Conservation (phyloP, 345 rosid species). For the Gossypium mustelinum region DNA sequence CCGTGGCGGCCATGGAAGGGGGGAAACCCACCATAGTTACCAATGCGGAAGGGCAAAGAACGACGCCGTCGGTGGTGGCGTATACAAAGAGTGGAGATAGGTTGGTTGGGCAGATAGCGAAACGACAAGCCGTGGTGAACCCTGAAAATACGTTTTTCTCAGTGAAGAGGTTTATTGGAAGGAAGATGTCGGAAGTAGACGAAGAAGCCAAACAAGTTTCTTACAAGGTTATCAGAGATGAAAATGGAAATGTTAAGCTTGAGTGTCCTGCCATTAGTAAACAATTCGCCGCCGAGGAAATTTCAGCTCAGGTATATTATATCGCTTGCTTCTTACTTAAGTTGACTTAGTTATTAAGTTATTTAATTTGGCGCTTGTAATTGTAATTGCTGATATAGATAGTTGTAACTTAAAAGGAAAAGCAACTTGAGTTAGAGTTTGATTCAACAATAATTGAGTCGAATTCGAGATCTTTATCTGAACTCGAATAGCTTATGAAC, state of each 20-base stretch:
- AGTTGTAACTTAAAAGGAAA: not conserved
- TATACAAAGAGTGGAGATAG: conserved; percentile 82
- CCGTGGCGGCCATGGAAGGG: conserved; percentile 99
- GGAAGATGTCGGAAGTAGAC: conserved; percentile 91
- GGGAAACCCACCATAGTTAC: conserved; percentile 95
- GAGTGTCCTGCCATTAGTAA: conserved; percentile 89
- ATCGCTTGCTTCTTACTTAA: too few relatives aligned
- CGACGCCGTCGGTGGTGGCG: conserved; percentile 97
- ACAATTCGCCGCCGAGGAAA: conserved; percentile 94
- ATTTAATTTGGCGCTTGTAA: too few relatives aligned
- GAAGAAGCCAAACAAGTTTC: conserved; percentile 96
- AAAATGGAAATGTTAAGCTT: conserved; percentile 90
- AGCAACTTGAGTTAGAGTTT: too few relatives aligned
- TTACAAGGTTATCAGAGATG: conserved; percentile 77
- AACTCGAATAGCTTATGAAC: too few relatives aligned
- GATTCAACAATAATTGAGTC: too few relatives aligned
- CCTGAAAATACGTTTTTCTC: conserved; percentile 98
- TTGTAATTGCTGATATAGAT: too few relatives aligned
- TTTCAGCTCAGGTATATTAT: conserved; percentile 83
- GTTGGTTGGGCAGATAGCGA: conserved; percentile 95
- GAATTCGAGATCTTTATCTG: too few relatives aligned
- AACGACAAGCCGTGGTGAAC: conserved; percentile 91
- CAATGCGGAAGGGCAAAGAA: conserved; percentile 92
- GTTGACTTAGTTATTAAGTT: too few relatives aligned
- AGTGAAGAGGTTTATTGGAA: conserved; percentile 94